Base-by-base conservation (phyloP, 306 rosid genomes). In the Echinosophora koreensis region DNA sequence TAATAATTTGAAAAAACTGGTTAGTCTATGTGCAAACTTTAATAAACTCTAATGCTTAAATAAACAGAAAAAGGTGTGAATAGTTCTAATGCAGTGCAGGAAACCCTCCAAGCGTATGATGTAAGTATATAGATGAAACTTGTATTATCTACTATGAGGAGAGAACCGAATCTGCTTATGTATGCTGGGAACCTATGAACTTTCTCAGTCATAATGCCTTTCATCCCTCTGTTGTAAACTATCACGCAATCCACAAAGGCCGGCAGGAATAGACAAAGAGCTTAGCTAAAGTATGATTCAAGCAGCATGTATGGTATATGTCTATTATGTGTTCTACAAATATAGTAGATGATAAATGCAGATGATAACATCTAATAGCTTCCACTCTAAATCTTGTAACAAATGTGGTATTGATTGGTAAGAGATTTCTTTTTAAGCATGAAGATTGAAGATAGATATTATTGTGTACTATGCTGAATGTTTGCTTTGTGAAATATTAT, bases 1-100 rank as follows among this genome's bases (percentile, higher is more conserved):
- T 8, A 41, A 7, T 41, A 42, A 0, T 38, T 10, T 64, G 22
- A 6, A 77, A 54, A 51, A 55, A 84, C 71, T 12, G 65, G 74
- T 88, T 52, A 87, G 87, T 56, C 57, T 49, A 55, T n/a, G 41
- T 56, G n/a, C 77, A 71, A 78, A 70, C 64, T 47, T 18, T 8
- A 34, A 35, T 75, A 69, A 54, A 66, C 14, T 44, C 49, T 15
- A 71, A 66, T 61, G 17, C 17, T 44, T 8, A 42, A 57, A 47
- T 12, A 46, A 54, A 73, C 2, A 10, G 2, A 56, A 14, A 46
- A 47, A 58, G 44, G 49, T 32, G 16, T 22, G 16, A 73, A 18
- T 27, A 66, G 16, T 28, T 69, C 55, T 60, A 41, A 46, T 61
- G 67, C 44, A n/a, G 32, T n/a, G 46, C 34, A 9, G 35, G 49